phyloP scores from a whole-genome alignment of 345 rosid genomes.

The Limnanthes douglasii region DNA sequence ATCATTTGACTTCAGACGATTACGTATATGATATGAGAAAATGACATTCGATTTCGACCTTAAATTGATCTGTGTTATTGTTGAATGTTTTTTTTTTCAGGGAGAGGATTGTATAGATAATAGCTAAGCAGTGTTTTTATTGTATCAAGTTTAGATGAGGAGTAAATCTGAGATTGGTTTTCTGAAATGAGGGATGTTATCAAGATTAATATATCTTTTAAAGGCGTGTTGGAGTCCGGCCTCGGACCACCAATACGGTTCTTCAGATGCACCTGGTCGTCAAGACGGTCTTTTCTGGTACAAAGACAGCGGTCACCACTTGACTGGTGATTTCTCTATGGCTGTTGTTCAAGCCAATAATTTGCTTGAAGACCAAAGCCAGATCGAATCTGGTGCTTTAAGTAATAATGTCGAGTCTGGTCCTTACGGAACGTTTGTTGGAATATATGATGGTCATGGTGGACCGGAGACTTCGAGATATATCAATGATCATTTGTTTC shows the following conservation, averaged over 20 bases:
- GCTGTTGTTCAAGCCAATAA: slow-evolving; percentile 58
- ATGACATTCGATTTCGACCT: too few species aligned
- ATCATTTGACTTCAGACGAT: too few species aligned
- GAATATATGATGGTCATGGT: slow-evolving; percentile 93
- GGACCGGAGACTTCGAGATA: slow-evolving; percentile 94
- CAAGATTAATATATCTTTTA: slow-evolving; percentile 64
- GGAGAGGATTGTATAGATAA: background rate
- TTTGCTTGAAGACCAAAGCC: slow-evolving; percentile 94
- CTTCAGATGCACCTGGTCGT: slow-evolving; percentile 51
- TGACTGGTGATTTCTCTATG: slow-evolving; percentile 84
- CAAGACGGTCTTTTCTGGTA: slow-evolving; percentile 95
- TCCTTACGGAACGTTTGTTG: slow-evolving; percentile 82
- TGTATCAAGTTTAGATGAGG: too few species aligned
- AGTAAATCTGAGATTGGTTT: too few species aligned
- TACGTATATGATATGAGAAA: too few species aligned
- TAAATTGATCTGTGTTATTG: too few species aligned
- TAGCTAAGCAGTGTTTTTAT: background rate
- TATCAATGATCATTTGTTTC: slow-evolving; percentile 75
- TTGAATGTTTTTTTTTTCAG: too few species aligned
- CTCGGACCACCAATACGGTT: slow-evolving; percentile 24
- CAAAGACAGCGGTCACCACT: slow-evolving; percentile 84
- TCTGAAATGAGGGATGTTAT: slow-evolving; percentile 98
- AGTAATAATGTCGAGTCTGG: slow-evolving; percentile 74
- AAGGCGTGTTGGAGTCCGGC: slow-evolving; percentile 84
- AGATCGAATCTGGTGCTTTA: slow-evolving; percentile 85